phyloP scores from a whole-genome alignment of 192 early-diverging fungal species.

The Allomyces macrogynus region DNA sequence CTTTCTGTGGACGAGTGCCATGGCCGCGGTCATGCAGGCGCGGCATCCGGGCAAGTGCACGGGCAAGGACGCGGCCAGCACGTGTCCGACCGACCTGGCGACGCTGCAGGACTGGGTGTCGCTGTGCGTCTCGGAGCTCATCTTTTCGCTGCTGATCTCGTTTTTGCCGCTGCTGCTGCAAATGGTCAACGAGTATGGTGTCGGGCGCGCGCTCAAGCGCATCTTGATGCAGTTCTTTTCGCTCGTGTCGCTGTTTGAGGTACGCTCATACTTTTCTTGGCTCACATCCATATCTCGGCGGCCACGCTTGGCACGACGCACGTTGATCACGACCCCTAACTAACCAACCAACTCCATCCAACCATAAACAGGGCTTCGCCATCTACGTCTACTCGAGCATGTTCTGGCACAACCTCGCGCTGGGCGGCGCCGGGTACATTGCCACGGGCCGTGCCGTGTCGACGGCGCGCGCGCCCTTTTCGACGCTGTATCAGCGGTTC shows the following conservation, averaged over 20 bases:
- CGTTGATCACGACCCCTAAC: no score
- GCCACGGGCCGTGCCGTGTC: slow-evolving; percentile 71
- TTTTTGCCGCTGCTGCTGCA: slow-evolving; percentile 67
- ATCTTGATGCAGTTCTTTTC: slow-evolving; percentile 41
- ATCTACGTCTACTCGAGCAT: slow-evolving; percentile 46
- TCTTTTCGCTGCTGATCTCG: slow-evolving; percentile 14
- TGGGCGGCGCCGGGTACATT: slow-evolving; percentile 72
- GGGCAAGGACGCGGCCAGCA: slow-evolving; percentile 39
- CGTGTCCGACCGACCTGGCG: slow-evolving; percentile 22
- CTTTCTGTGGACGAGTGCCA: slow-evolving; percentile 44
- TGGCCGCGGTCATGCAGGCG: slow-evolving; percentile 23
- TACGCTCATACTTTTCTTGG: no score
- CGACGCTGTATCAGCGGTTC: slow-evolving; percentile 53
- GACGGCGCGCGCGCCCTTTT: slow-evolving; percentile 53
- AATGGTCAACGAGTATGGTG: slow-evolving; percentile 62
- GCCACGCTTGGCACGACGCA: no score
- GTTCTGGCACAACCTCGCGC: slow-evolving; percentile 55
- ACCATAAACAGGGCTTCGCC: no score
- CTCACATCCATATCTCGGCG: no score
- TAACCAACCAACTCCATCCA: no score
- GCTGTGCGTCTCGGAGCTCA: slow-evolving; percentile 54
- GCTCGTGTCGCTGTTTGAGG: no score
- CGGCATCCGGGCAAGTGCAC: slow-evolving; percentile 5
- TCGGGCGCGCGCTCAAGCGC: slow-evolving; percentile 64
- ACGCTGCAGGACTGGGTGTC: slow-evolving; percentile 65